These are phyloP conservation scores for Russula sp. DNA, from an alignment of 768 basidiomycete species.

Conservation along the genomic window DNA sequence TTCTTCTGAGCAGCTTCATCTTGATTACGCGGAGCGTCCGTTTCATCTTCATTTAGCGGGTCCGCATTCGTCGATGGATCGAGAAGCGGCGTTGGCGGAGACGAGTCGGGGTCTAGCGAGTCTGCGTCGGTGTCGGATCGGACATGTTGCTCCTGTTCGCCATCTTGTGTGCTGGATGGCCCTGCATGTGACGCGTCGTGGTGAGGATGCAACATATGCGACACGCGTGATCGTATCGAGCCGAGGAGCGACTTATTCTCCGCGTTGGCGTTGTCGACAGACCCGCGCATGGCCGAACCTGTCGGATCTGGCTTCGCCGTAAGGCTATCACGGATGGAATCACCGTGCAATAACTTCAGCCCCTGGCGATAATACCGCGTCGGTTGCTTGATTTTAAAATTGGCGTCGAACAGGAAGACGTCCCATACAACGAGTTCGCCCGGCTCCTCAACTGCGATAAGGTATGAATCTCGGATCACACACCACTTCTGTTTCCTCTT, in stretches of 20 bases:
- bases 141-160: conserved; percentile 24
- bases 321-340: conserved; percentile 31
- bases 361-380: conserved; percentile 86
- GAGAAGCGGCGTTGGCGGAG: conserved; percentile 55
- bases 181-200: conserved; percentile 18
- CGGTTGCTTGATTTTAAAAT: conserved; percentile 89
- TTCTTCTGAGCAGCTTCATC: conserved; percentile 40
- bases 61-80: conserved; percentile 79
- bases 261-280: conserved; percentile 36
- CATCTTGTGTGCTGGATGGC: not conserved
- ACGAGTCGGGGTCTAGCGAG: conserved; percentile 32
- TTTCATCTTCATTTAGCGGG: conserved; percentile 42
- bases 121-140: conserved; percentile 20
- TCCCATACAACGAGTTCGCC: conserved; percentile 92
- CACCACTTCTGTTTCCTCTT: conserved; percentile 82
- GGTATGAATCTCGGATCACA: conserved; percentile 85
- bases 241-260: conserved; percentile 37
- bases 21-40: conserved; percentile 33
- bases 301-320: conserved; percentile 7
- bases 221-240: conserved; percentile 45
- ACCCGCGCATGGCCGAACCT: conserved; percentile 24
- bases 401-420: conserved; percentile 86
- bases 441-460: conserved; percentile 82
- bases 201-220: conserved; percentile 9
- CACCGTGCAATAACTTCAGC: conserved; percentile 57